These are phyloP conservation scores for Nymphaea thermarum DNA, from an alignment of 164 flowering plant genomes.

Conservation along the genomic window DNA sequence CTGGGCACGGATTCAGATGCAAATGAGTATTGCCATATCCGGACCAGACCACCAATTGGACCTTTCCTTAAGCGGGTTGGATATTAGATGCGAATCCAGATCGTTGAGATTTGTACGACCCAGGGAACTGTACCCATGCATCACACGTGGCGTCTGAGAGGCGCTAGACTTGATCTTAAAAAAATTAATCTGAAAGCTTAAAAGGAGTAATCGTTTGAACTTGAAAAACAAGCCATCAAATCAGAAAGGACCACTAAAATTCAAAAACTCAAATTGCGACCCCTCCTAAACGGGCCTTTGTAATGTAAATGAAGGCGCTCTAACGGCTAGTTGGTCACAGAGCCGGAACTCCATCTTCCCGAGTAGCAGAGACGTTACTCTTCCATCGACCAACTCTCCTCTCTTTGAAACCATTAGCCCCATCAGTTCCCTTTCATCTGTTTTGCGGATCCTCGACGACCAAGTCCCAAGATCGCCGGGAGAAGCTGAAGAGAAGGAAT, in stretches of 20 bases:
- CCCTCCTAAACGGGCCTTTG: not conserved
- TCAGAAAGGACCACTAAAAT: not conserved
- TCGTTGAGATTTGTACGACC: too few species aligned
- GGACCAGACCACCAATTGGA: too few species aligned
- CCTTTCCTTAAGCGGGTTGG: too few species aligned
- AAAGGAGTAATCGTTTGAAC: too few species aligned
- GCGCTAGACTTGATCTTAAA: too few species aligned
- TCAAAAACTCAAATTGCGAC: not conserved
- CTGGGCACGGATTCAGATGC: too few species aligned
- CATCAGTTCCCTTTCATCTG: not conserved
- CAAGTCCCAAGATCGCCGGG: not conserved
- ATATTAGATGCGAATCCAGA: too few species aligned
- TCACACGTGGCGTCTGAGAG: too few species aligned
- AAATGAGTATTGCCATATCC: too few species aligned
- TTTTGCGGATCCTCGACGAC: not conserved
- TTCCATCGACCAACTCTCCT: not conserved
- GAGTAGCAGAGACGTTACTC: not conserved
- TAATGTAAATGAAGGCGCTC: not conserved
- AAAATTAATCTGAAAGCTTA: too few species aligned
- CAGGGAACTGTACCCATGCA: too few species aligned
- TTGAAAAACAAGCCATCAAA: not conserved
- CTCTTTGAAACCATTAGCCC: not conserved
- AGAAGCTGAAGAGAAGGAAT: not conserved
- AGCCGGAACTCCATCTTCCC: not conserved
- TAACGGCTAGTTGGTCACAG: not conserved